phyloP scores from a whole-genome alignment of 768 basidiomycete species.

The Wakefieldia striispora region DNA sequence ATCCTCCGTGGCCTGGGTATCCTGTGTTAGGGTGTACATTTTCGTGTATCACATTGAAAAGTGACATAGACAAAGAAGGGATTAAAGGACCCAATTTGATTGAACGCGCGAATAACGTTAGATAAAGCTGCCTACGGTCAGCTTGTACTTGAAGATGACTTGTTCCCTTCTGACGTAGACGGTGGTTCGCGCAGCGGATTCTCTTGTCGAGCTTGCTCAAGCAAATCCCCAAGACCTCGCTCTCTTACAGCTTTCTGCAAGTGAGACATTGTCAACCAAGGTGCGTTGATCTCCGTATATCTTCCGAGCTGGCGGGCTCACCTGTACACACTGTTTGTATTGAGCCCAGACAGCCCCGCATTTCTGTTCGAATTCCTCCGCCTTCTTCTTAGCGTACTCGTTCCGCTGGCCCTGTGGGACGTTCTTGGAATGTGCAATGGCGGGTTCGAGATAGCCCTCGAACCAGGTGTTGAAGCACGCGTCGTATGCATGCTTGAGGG shows the following conservation, averaged over 20 bases:
- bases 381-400: conserved; percentile 71
- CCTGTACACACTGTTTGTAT: conserved; percentile 84
- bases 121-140: conserved; percentile 2
- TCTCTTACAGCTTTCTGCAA: conserved; percentile 74
- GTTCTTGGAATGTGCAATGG: conserved; percentile 43
- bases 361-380: conserved; percentile 81
- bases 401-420: conserved; percentile 45
- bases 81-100: too few relatives aligned
- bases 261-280: neutral
- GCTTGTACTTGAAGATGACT: conserved; percentile 13
- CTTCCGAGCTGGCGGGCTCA: conserved; percentile 34
- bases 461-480: conserved; percentile 98
- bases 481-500: conserved; percentile 87
- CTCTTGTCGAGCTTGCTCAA: conserved; percentile 78
- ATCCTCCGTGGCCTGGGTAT: too few relatives aligned
- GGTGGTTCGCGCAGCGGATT: conserved; percentile 69
- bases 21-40: too few relatives aligned
- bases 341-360: conserved; percentile 82
- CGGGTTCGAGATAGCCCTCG: conserved; percentile 91
- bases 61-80: too few relatives aligned
- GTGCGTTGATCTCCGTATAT: too few relatives aligned
- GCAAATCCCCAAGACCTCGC: conserved; percentile 69
- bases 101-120: neutral
- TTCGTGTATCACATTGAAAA: too few relatives aligned
- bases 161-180: conserved; percentile 17